Evolutionary conservation across 139 green algal genomes (phyloP).

Genomic region (Yamagishiella unicocca): DNA sequence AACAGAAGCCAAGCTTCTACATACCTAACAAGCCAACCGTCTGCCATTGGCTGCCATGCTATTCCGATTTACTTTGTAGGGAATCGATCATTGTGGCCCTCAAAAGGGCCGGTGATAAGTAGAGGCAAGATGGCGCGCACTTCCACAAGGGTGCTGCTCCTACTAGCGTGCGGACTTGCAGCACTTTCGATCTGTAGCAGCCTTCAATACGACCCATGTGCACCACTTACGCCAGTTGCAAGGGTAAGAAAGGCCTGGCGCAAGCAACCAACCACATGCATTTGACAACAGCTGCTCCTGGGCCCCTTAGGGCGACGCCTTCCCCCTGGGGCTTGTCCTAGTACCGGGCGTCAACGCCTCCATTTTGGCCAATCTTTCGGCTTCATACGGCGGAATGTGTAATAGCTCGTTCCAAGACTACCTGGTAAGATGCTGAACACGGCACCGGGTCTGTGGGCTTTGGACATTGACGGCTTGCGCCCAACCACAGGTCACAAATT

Average conservation of each 20-base stretch:
- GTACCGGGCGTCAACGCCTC: slow-evolving; percentile 17
- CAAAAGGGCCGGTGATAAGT: no score
- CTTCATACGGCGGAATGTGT: not conserved
- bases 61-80: no score
- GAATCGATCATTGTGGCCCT: no score
- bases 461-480: not conserved
- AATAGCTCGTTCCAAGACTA: slow-evolving; percentile 7
- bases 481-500: not conserved
- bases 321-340: slow-evolving; percentile 18
- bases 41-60: no score
- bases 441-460: not conserved
- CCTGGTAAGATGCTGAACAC: slow-evolving; percentile 3
- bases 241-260: not conserved
- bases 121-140: not conserved
- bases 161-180: not conserved
- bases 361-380: not conserved
- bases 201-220: slow-evolving; percentile 3
- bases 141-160: not conserved
- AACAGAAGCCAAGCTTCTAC: no score
- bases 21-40: no score
- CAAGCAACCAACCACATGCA: not conserved
- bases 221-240: not conserved
- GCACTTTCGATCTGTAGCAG: not conserved
- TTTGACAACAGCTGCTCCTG: slow-evolving; percentile 21
- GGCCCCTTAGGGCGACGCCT: slow-evolving; percentile 21